Evolutionary conservation across 768 basidiomycete species (phyloP).

Genomic region (Cystofilobasidium macerans): DNA sequence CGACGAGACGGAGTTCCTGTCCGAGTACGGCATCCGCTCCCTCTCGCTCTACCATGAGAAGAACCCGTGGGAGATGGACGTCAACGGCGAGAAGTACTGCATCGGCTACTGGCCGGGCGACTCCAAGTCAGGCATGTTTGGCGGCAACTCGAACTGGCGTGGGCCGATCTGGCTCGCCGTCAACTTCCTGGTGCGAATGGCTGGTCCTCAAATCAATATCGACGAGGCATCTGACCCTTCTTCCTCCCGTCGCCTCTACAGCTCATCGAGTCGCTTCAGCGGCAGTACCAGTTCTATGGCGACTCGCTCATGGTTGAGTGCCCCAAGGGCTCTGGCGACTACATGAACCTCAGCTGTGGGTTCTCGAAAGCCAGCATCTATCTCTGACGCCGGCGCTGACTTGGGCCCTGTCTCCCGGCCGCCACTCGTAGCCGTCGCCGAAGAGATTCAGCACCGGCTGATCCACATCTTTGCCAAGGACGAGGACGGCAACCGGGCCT

Average conservation of each 20-base stretch:
- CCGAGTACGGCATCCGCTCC: conserved; percentile 92
- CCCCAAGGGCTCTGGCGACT: conserved; percentile 92
- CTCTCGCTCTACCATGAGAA: conserved; percentile 83
- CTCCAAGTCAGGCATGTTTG: conserved; percentile 93
- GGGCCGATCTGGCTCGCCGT: conserved; percentile 86
- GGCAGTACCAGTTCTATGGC: conserved; percentile 91
- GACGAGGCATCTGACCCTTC: conserved; percentile 11
- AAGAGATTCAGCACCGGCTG: conserved; percentile 97
- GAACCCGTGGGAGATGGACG: conserved; percentile 87
- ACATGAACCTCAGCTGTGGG: conserved; percentile 69
- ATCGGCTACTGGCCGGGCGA: conserved; percentile 98
- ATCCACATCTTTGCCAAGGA: conserved; percentile 98
- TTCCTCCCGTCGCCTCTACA: background rate
- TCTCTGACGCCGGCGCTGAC: background rate
- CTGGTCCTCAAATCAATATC: no score
- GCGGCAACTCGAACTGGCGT: conserved; percentile 50
- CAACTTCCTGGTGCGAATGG: conserved; percentile 75
- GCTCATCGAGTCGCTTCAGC: conserved; percentile 52
- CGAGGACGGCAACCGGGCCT: conserved; percentile 68
- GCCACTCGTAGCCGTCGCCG: conserved; percentile 54
- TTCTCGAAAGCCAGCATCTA: background rate
- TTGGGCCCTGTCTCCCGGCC: background rate
- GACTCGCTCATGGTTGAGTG: conserved; percentile 86
- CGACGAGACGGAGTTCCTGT: conserved; percentile 91
- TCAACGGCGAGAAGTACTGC: conserved; percentile 81